Evolutionary conservation across 352 stramenopile genomes (phyloP), one percentile per base, ranked within the genome.

Genomic region (Phytophthora sansomeana): DNA sequence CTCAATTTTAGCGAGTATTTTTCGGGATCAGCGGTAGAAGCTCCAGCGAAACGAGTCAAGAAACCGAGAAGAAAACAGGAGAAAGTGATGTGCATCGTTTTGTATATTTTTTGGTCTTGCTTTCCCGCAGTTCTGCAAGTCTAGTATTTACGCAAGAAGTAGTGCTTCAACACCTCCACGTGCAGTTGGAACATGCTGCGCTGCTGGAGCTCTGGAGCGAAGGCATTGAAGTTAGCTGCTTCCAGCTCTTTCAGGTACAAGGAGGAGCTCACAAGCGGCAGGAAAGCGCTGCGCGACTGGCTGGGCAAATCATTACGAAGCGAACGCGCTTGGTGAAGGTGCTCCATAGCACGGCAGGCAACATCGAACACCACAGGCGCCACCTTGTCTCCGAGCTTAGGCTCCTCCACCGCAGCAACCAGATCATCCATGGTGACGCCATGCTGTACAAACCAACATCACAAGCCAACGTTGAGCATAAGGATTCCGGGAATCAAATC

Each of bases 321-420:
- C 30, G 73, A 80, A 10, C 86, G 85, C 13, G 90, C 89, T 52
- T 86, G 67, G 16, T 89, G 80, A 0, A 97, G 72, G 55, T 97
- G 91, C 26, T 91, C 84, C 63, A 96, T 80, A 0, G 90, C 90
- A 2, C 78, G 76, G 38, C 89, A 95, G 7, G 91, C 90, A 9
- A 98, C 83, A 17, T 97, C 92, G 64, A 96, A 97, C 13, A 97
- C 80, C 16, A 91, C 90, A 0, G 92, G 90, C 5, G 88, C 77
- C 10, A 93, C 75, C 58, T 95, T 90, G 4, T 77, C 75, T 21
- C 90, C 89, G 1, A 85, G 61, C 14, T 74, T 72, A 0, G 77
- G 74, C 32, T 94, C 78, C n/a, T 93, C 77, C 0, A 76, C 75
- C 2, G 74, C 81, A 16, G 78, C 78, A 10, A 87, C 54, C 17